Evolutionary conservation across 768 basidiomycete genomes (phyloP).

Genomic region (Sporobolomyces pararoseus): DNA sequence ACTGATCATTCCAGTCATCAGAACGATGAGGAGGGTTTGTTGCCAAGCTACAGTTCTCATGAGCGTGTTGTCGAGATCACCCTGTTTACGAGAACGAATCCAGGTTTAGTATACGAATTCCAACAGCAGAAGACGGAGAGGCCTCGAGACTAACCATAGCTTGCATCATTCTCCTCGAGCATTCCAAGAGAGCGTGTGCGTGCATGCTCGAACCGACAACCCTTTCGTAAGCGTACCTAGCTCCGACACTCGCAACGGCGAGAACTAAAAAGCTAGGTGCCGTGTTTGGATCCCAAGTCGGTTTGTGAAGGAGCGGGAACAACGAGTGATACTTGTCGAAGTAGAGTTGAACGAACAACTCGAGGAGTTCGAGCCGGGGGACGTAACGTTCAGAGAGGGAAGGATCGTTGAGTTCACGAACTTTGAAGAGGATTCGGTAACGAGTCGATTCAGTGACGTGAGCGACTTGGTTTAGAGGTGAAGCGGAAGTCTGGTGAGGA

Average conservation of each 20-base stretch:
- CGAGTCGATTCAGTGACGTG: slow-evolving; percentile 34
- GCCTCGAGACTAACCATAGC: slow-evolving; percentile 6
- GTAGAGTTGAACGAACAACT: slow-evolving; percentile 38
- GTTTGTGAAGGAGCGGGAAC: slow-evolving; percentile 34
- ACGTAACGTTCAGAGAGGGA: slow-evolving; percentile 35
- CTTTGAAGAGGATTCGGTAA: slow-evolving; percentile 31
- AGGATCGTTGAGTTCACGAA: slow-evolving; percentile 22
- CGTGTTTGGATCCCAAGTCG: slow-evolving; percentile 40
- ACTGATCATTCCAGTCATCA: slow-evolving; percentile 36
- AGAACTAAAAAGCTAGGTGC: slow-evolving; percentile 37
- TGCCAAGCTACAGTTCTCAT: slow-evolving; percentile 40
- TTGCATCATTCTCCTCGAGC: slow-evolving; percentile 30
- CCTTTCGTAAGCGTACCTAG: slow-evolving; percentile 31
- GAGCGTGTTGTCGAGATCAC: slow-evolving; percentile 37
- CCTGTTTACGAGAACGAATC: neutral
- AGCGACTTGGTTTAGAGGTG: slow-evolving; percentile 26
- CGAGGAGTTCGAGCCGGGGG: slow-evolving; percentile 32
- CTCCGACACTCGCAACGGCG: slow-evolving; percentile 37
- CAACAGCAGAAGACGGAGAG: neutral
- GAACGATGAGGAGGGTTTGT: slow-evolving; percentile 26
- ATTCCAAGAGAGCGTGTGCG: slow-evolving; percentile 35
- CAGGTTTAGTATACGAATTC: neutral
- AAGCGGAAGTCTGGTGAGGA: neutral
- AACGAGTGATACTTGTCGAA: slow-evolving; percentile 28
- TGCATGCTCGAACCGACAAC: slow-evolving; percentile 38